Base-by-base conservation (phyloP, 2,329 filamentous ascomycete species). In the Keithomyces neogunnii region DNA sequence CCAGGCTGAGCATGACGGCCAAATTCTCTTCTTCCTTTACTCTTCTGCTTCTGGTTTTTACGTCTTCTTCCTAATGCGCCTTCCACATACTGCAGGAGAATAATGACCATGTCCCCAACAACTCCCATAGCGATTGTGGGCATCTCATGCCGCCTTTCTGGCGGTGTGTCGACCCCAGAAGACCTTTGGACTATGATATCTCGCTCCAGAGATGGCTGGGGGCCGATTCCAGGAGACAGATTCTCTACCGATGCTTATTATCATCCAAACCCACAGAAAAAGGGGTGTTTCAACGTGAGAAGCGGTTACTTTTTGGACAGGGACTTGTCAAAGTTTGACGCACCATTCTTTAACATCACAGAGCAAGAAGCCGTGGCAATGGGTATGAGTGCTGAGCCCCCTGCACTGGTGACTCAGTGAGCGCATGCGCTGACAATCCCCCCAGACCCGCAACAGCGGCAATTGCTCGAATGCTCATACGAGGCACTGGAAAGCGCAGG, bases 401-500 rank as follows among this genome's bases (percentile, higher is more conserved):
- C n/a, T 43, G 7, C 7, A 19, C 28, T 3, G n/a, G 13, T 7
- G n/a, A n/a, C n/a, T n/a, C n/a, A n/a, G n/a, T n/a, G 7, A 43
- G 40, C 40, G 35, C 19, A 40, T 19, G 30, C 38, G 32, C 30
- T 55, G 13, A 29, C 40, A 8, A 9, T 19, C 19, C 19, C 19
- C 19, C 10, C 38, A 56, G 77, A 81, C 48, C 77, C 77, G 0
- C 76, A 80, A 53, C 76, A 79, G 53, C 68, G 76, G 1, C 64
- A 77, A 19, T 64, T 77, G 11, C 66, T 80, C 2, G 76, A 80
- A 59, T 75, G 72, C 53, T 72, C 73, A 1, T 80, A 75, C 53
- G 76, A 80, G 57, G 75, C 75, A 0, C 64, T 80, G 5, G 77
- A 80, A 57, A 76, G 72, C 49, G 75, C 74, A 2, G 76, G 76